A percentile compares a stretch with the other conserved stretches of the same genome.
Conservation (phyloP, 352 stramenopile species). For the Phytophthora macrochlamydospora region DNA sequence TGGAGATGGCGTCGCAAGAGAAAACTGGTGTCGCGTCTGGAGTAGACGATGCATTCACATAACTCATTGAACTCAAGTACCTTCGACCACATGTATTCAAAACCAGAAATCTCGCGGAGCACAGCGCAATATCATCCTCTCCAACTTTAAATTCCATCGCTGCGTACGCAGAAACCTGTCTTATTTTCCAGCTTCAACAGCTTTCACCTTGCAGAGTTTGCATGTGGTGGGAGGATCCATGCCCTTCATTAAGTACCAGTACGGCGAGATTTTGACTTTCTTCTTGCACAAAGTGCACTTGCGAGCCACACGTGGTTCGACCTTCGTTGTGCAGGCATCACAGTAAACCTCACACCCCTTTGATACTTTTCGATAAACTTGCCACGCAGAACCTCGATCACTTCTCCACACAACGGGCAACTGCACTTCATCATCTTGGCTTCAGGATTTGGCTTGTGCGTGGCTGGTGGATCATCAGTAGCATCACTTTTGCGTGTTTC, state of each 20-base stretch:
- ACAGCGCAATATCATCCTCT: too few relatives aligned
- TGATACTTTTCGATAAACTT: constrained; percentile 27
- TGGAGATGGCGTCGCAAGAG: constrained; percentile 89
- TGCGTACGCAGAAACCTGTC: too few relatives aligned
- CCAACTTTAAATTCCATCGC: too few relatives aligned
- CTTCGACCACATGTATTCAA: too few relatives aligned
- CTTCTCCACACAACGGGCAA: constrained; percentile 38
- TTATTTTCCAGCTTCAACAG: neutral
- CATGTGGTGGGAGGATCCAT: constrained; percentile 27
- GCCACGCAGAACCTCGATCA: constrained; percentile 23
- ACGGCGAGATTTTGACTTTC: constrained; percentile 11
- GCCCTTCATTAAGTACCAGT: constrained; percentile 43
- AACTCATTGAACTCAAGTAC: too few relatives aligned
- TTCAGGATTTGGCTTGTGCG: neutral
- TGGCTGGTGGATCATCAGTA: neutral
- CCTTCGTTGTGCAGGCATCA: constrained; percentile 13
- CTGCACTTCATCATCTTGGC: constrained; percentile 31
- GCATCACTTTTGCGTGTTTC: neutral
- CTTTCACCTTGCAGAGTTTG: constrained; percentile 28
- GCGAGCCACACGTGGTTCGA: neutral
- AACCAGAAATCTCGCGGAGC: too few relatives aligned
- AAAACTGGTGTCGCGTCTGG: constrained; percentile 82
- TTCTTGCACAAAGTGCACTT: constrained; percentile 14
- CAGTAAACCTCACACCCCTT: constrained; percentile 28
- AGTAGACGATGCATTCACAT: constrained; percentile 35